These are phyloP conservation scores for Fraxinus latifolia DNA, from an alignment of 305 asterid species.

Conservation along the genomic window DNA sequence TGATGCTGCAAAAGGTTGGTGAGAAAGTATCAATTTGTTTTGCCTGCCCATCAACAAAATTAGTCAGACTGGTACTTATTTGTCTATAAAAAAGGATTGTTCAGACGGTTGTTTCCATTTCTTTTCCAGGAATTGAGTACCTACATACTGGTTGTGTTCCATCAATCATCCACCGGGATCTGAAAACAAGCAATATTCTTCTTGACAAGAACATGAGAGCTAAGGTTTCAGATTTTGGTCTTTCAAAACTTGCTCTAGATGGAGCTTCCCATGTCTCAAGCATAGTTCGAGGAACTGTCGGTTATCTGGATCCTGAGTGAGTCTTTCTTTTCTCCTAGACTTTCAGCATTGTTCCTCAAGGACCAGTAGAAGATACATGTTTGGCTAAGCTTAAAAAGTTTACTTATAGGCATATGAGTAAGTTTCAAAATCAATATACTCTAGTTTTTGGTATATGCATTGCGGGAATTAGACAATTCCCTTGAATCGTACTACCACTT, in stretches of 20 bases:
- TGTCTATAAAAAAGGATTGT: neutral
- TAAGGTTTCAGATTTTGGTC: constrained; percentile 97
- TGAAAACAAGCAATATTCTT: constrained; percentile 93
- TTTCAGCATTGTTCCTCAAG: neutral
- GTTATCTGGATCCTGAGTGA: constrained; percentile 98
- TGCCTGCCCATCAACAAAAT: neutral
- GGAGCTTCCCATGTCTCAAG: constrained; percentile 98
- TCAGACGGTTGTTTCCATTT: neutral
- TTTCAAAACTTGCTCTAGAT: constrained; percentile 89
- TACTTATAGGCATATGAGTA: neutral
- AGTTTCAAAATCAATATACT: neutral
- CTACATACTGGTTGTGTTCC: constrained; percentile 97
- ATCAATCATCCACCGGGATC: constrained; percentile 85
- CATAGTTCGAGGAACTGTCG: constrained; percentile 98
- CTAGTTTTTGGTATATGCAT: neutral
- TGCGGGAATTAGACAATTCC: neutral
- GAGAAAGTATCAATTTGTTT: constrained; percentile 6
- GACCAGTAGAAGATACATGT: neutral
- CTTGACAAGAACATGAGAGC: constrained; percentile 89
- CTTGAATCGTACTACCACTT: neutral
- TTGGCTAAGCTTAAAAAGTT: neutral
- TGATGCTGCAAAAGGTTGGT: constrained; percentile 93
- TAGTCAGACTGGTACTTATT: neutral
- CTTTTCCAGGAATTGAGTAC: constrained; percentile 82
- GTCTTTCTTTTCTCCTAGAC: constrained; percentile 26